These are phyloP conservation scores for Tylopilus rubrobrunneus DNA, from an alignment of 768 basidiomycete species.

Conservation along the genomic window DNA sequence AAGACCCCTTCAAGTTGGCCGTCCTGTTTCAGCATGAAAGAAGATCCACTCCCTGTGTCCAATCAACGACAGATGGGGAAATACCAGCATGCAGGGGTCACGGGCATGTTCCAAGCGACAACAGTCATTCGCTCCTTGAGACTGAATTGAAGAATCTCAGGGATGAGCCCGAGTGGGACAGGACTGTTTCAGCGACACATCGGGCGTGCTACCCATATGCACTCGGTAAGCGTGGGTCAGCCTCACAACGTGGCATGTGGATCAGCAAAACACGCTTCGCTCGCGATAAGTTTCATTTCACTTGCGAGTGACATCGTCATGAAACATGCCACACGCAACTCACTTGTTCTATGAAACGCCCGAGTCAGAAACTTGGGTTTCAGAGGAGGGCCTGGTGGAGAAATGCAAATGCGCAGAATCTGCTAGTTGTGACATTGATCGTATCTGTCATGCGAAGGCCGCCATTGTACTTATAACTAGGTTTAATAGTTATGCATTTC, in stretches of 20 bases:
- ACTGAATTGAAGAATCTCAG: slow-evolving; percentile 23
- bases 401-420: background rate
- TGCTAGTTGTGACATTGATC: background rate
- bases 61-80: slow-evolving; percentile 6
- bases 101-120: slow-evolving; percentile 16
- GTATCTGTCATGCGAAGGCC: background rate
- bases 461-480: background rate
- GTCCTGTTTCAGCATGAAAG: background rate
- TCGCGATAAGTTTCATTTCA: slow-evolving; percentile 1
- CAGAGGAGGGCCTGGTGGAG: background rate
- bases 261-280: background rate
- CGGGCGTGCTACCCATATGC: slow-evolving; percentile 5
- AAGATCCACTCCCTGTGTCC: slow-evolving; percentile 4
- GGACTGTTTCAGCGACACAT: slow-evolving; percentile 21
- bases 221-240: slow-evolving; percentile 13
- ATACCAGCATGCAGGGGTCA: slow-evolving; percentile 8
- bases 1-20: background rate
- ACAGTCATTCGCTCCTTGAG: slow-evolving; percentile 18
- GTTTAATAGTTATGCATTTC: slow-evolving; percentile 6
- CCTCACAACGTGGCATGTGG: slow-evolving; percentile 5
- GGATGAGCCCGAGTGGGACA: slow-evolving; percentile 22
- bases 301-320: background rate
- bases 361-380: background rate
- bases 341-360: background rate
- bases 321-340: slow-evolving; percentile 3